Percentiles rank a stretch among this genome's conserved stretches.
Evolutionary conservation across 2,329 filamentous ascomycete species (phyloP).

Genomic region (Penicillium psychrosexuale): DNA sequence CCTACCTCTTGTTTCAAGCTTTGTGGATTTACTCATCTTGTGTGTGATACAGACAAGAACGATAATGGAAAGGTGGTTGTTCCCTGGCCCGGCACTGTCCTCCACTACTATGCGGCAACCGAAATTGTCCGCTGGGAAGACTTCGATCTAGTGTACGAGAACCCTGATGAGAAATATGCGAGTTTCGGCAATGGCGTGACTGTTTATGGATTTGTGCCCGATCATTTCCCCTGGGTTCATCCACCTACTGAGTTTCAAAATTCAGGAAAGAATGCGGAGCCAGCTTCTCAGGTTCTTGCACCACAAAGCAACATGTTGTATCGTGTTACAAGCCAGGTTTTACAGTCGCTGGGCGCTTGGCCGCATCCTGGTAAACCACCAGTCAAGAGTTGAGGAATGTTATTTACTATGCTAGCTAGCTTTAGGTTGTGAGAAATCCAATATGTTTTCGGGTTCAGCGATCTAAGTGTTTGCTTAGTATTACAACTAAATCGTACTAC

Average conservation of each 20-base stretch:
- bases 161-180: not conserved
- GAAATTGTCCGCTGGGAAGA: constrained; percentile 13
- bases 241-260: not conserved
- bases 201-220: not conserved
- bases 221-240: constrained; percentile 2
- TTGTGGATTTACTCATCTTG: not conserved
- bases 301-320: not conserved
- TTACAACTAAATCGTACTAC: not conserved
- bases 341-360: not conserved
- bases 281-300: not conserved
- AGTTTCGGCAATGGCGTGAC: constrained; percentile 7
- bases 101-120: constrained; percentile 13
- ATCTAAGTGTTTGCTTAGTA: not conserved
- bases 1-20: not conserved
- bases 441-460: not conserved
- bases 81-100: constrained; percentile 12
- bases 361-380: not conserved
- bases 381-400: not conserved
- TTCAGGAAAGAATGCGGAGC: not conserved
- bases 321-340: not conserved
- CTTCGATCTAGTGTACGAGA: constrained; percentile 4
- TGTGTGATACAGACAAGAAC: constrained; percentile 2
- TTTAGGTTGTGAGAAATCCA: not conserved
- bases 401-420: not conserved
- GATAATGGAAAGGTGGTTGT: constrained; percentile 8